Base-by-base conservation (phyloP, 192 early-diverging fungal species). In the Helicostylum pulchrum region DNA sequence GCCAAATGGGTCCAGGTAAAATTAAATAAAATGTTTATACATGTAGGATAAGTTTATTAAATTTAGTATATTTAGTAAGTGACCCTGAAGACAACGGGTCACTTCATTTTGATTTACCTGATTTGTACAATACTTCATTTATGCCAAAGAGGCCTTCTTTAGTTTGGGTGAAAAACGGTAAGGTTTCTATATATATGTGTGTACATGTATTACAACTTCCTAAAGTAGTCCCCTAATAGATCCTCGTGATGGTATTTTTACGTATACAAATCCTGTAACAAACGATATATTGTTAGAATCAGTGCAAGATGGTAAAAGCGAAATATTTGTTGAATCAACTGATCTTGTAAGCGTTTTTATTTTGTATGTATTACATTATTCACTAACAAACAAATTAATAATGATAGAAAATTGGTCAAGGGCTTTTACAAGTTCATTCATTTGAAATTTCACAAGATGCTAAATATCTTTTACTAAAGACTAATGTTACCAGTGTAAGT, bases 381-480 rank as follows among this genome's bases (percentile, higher is more conserved):
- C 19, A 31, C 17, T 56, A 36, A 44, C 44, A 44, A n/a, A 46
- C 11, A 32, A 21, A 50, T 34, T 26, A 26, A 26, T 48, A 23
- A 36, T n/a, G n/a, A n/a, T 69, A 59, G 58, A 7, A 32, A 44
- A 20, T 62, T 14, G 49, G 60, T 4, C 23, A 53, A 20, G 19
- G 56, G 1, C 43, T 52, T 15, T 17, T 77, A 31, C 49, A 62
- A 0, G 34, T 65, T 51, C 80, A 80, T 62, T 62, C 65, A 23
- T 89, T 81, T 70, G 76, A 74, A 9, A 79, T 93, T n/a, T 96
- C 94, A 4, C 74, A 86, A 23, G 92, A 94, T 68, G 80, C 86
- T 64, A 73, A 90, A 64, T 91, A 88, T 65, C 61, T 97, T 19
- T 79, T 97, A 48, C 72, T 96, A 32, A 83, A 78, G 52, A 83